Percentiles rank a stretch among this genome's conserved stretches.
Conservation (phyloP, 345 rosid genomes). For the Boechera divaricarpa region DNA sequence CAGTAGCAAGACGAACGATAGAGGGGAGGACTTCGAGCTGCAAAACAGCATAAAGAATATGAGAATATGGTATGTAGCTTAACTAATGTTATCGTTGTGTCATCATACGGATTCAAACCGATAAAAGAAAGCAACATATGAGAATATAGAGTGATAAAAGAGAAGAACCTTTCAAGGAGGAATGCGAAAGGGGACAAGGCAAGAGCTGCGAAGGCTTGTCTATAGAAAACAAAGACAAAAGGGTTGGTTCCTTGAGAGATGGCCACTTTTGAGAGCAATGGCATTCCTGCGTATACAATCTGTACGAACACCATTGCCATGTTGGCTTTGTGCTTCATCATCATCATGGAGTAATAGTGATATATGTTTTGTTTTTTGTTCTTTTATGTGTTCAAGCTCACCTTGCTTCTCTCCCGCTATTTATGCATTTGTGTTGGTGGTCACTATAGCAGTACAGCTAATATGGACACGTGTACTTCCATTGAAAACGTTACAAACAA, state of each 20-base stretch:
- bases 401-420: conserved; percentile 34
- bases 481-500: conserved; percentile 27
- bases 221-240: conserved; percentile 45
- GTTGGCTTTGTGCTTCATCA: conserved; percentile 56
- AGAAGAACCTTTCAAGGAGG: conserved; percentile 44
- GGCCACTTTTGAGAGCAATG: conserved; percentile 77
- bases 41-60: neutral
- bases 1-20: conserved; percentile 33
- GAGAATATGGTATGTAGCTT: neutral
- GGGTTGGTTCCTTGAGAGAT: conserved; percentile 54
- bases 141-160: neutral
- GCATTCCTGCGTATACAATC: conserved; percentile 76
- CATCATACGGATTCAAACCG: neutral
- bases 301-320: conserved; percentile 72
- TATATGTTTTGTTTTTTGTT: neutral
- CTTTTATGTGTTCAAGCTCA: conserved; percentile 14
- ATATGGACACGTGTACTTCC: conserved; percentile 43
- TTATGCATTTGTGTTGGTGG: conserved; percentile 38
- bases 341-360: conserved; percentile 26
- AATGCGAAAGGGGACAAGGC: conserved; percentile 45
- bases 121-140: neutral
- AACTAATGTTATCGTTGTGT: neutral
- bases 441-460: conserved; percentile 1
- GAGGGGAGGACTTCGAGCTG: conserved; percentile 37
- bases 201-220: conserved; percentile 44